Conservation (phyloP, 352 stramenopile species). For the Globisporangium recalcitrans region DNA sequence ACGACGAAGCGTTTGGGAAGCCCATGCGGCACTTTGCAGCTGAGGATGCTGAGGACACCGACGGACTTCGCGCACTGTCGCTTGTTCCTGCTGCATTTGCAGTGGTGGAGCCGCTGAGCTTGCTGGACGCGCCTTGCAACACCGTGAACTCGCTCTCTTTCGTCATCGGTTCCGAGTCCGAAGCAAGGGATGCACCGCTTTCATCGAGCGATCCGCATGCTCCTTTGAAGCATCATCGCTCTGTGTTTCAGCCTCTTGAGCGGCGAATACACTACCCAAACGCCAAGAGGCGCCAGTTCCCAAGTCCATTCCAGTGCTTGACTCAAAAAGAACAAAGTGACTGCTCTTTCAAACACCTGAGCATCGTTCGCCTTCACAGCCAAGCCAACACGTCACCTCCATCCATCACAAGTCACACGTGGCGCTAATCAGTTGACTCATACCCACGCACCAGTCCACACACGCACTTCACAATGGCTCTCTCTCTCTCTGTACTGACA, state of each 20-base stretch:
- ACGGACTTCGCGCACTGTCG: not conserved
- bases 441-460: not conserved
- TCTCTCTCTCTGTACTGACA: not conserved
- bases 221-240: not conserved
- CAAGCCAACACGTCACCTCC: too few relatives aligned
- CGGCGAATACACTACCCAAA: too few relatives aligned
- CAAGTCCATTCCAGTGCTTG: not conserved
- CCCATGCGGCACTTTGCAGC: constrained; percentile 10
- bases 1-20: not conserved
- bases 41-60: not conserved
- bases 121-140: constrained; percentile 1
- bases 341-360: not conserved
- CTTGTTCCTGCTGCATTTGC: not conserved
- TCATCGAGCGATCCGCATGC: not conserved
- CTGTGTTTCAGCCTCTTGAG: not conserved
- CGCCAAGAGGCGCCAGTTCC: not conserved
- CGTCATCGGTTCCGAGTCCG: too few relatives aligned
- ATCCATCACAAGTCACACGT: not conserved
- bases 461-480: not conserved
- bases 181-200: not conserved
- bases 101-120: not conserved
- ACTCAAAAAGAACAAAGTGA: not conserved
- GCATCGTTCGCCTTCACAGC: too few relatives aligned
- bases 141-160: constrained; percentile 11
- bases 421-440: not conserved